Percentiles rank a stretch among this genome's conserved stretches.
Conservation (phyloP, 2,329 filamentous ascomycete species). For the Lasiodiplodia hormozganensis region DNA sequence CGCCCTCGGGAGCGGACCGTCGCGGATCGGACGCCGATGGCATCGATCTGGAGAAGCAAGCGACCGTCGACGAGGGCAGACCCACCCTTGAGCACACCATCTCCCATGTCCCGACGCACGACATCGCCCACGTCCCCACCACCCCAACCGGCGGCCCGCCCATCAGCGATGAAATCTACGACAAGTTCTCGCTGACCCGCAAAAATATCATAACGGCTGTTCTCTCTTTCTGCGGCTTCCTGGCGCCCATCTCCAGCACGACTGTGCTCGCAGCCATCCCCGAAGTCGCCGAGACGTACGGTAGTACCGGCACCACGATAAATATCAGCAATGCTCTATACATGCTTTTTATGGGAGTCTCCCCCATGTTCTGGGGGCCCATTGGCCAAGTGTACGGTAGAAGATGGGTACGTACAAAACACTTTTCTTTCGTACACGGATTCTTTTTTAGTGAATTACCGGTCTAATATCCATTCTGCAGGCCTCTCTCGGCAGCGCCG, state of each 20-base stretch:
- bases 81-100: constrained; percentile 43
- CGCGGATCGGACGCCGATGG: neutral
- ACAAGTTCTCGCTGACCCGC: constrained; percentile 65
- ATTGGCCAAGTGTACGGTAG: constrained; percentile 61
- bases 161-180: constrained; percentile 62
- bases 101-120: constrained; percentile 36
- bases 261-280: constrained; percentile 76
- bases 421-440: neutral
- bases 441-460: neutral
- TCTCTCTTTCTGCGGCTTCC: constrained; percentile 76
- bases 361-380: constrained; percentile 73
- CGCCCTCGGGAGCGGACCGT: neutral
- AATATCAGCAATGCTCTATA: constrained; percentile 79
- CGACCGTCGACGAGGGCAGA: constrained; percentile 23
- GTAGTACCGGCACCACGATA: constrained; percentile 72
- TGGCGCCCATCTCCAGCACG: constrained; percentile 77
- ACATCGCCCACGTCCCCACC: constrained; percentile 23
- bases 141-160: constrained; percentile 7
- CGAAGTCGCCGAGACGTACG: constrained; percentile 71
- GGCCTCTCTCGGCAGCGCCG: constrained; percentile 66
- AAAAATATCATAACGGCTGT: constrained; percentile 73
- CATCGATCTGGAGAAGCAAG: constrained; percentile 22
- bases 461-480: constrained; percentile 36
- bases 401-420: constrained; percentile 51
- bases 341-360: constrained; percentile 74